phyloP scores from a whole-genome alignment of 2,329 filamentous ascomycete species.

The Chaetomiaceae sp. region DNA sequence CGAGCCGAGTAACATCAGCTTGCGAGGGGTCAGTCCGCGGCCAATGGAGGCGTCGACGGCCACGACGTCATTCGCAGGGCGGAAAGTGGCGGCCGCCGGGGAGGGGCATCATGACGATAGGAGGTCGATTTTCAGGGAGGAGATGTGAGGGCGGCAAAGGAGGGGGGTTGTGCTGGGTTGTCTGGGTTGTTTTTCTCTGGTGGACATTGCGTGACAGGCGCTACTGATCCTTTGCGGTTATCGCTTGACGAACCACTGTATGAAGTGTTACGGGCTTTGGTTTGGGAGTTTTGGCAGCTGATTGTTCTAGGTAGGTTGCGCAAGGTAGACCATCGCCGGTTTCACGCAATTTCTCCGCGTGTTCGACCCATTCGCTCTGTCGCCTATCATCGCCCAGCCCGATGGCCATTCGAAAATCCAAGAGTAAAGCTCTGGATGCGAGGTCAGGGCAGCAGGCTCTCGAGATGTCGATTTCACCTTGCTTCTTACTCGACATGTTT shows the following conservation, averaged over 20 bases:
- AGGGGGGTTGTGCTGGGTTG: background rate
- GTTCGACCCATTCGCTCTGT: no score
- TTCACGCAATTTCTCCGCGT: no score
- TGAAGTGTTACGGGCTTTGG: background rate
- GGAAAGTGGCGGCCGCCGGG: slow-evolving; percentile 6
- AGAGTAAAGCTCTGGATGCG: no score
- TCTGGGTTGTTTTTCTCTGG: background rate
- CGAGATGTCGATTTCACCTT: no score
- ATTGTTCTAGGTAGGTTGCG: background rate
- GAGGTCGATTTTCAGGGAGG: slow-evolving; percentile 9
- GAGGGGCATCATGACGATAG: background rate
- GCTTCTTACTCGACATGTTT: no score
- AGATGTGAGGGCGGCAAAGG: background rate
- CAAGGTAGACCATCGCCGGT: no score
- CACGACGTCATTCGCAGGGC: slow-evolving; percentile 12
- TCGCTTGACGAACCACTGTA: background rate
- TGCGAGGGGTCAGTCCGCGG: slow-evolving; percentile 69
- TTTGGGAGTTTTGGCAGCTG: background rate
- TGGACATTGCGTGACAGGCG: no score
- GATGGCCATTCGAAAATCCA: no score
- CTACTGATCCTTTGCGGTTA: no score
- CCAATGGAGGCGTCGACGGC: slow-evolving; percentile 56
- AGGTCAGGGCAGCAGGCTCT: no score
- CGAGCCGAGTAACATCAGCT: slow-evolving; percentile 52
- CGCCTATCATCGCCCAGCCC: no score